Conservation (phyloP, 2,329 filamentous ascomycete species). For the Sporothrix luriei region DNA sequence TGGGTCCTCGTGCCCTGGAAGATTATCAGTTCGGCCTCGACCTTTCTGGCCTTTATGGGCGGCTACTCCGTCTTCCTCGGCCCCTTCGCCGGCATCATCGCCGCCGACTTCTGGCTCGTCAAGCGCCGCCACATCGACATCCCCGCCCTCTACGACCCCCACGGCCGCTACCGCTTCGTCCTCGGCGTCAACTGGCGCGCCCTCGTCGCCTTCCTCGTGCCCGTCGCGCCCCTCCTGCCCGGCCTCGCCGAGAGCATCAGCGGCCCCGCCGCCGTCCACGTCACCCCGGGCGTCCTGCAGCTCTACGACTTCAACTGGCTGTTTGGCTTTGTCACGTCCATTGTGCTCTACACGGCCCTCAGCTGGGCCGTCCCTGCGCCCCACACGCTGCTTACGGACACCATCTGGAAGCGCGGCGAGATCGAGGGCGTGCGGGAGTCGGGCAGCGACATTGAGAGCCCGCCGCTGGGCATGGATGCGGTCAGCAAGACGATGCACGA, state of each 20-base stretch:
- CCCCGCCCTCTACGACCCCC: slow-evolving; percentile 48
- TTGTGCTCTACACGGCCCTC: slow-evolving; percentile 58
- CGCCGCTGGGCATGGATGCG: background rate
- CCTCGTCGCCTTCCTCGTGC: slow-evolving; percentile 37
- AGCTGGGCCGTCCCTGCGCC: slow-evolving; percentile 52
- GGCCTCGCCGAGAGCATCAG: slow-evolving; percentile 40
- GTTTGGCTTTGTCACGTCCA: slow-evolving; percentile 60
- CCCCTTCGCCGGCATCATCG: slow-evolving; percentile 48
- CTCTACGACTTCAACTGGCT: slow-evolving; percentile 69
- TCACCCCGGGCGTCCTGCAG: slow-evolving; percentile 50
- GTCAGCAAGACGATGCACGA: slow-evolving; percentile 24
- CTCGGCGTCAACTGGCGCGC: slow-evolving; percentile 39
- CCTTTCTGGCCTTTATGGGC: slow-evolving; percentile 66
- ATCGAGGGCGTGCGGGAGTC: slow-evolving; percentile 36
- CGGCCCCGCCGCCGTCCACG: slow-evolving; percentile 31
- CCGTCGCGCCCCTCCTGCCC: slow-evolving; percentile 42
- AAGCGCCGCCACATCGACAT: slow-evolving; percentile 47
- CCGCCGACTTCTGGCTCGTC: slow-evolving; percentile 47
- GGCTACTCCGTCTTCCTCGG: slow-evolving; percentile 55
- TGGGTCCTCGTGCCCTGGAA: slow-evolving; percentile 68
- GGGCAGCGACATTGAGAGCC: slow-evolving; percentile 36
- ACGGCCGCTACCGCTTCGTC: slow-evolving; percentile 47
- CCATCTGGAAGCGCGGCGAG: slow-evolving; percentile 44
- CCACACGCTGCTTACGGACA: slow-evolving; percentile 52
- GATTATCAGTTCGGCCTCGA: slow-evolving; percentile 60